Conservation (phyloP, 2,329 filamentous ascomycete genomes). For the Pseudogymnoascus verrucosus region DNA sequence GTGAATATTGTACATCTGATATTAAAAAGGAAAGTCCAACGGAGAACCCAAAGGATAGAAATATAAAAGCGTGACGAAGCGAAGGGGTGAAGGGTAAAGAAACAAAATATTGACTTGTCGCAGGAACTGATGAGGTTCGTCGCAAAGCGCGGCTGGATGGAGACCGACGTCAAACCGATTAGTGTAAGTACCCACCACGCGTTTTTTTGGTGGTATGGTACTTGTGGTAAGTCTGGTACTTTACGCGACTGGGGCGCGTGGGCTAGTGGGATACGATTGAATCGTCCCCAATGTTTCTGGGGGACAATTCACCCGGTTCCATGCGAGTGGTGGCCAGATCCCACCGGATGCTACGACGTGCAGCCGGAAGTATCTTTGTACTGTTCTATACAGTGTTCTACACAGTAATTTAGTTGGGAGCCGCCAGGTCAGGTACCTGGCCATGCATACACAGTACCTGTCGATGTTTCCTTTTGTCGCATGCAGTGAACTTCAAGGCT, state of each 20-base stretch:
- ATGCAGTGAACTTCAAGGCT: background rate
- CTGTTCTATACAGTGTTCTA: background rate
- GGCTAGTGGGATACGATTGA: background rate
- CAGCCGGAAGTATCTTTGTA: slow-evolving; percentile 4
- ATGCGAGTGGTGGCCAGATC: background rate
- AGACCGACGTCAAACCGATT: slow-evolving; percentile 1
- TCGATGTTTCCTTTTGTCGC: slow-evolving; percentile 7
- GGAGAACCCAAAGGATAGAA: background rate
- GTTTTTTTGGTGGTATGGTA: background rate
- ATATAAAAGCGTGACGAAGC: background rate
- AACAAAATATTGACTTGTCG: background rate
- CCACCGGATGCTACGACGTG: background rate
- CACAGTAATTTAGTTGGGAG: background rate
- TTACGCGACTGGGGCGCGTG: background rate
- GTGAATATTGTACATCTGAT: slow-evolving; percentile 7
- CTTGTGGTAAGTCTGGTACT: background rate
- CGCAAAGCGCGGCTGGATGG: slow-evolving; percentile 4
- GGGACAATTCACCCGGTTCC: background rate
- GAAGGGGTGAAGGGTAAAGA: background rate
- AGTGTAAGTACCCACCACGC: background rate
- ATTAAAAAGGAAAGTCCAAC: background rate
- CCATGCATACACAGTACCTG: background rate
- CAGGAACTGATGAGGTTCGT: background rate
- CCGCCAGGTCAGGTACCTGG: slow-evolving; percentile 6
- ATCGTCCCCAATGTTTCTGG: background rate